These are phyloP conservation scores for Torulaspora microellipsoides DNA, from an alignment of 805 yeast genomes.

Conservation along the genomic window DNA sequence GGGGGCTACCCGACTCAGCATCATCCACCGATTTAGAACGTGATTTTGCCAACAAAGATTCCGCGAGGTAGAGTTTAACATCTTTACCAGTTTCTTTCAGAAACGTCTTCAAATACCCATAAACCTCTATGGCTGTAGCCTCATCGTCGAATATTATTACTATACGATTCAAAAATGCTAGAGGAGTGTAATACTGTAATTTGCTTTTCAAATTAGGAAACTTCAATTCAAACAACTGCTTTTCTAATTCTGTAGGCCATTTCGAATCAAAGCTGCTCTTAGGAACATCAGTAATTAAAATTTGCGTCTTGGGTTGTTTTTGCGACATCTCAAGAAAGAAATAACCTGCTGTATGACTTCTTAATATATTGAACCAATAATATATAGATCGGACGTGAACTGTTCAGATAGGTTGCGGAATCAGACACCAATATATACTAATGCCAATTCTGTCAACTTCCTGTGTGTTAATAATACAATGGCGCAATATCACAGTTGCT, in stretches of 20 bases:
- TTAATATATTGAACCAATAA: too few species aligned
- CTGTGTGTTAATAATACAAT: too few species aligned
- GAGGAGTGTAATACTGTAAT: constrained; percentile 37
- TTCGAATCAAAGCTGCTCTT: constrained; percentile 19
- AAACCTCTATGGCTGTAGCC: constrained; percentile 23
- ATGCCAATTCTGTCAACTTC: too few species aligned
- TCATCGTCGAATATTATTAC: constrained; percentile 36
- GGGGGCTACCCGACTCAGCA: background rate
- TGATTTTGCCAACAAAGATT: constrained; percentile 33
- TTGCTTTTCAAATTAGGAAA: constrained; percentile 24
- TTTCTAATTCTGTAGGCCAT: constrained; percentile 28
- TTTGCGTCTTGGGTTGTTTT: constrained; percentile 25
- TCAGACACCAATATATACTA: too few species aligned
- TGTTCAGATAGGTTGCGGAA: too few species aligned
- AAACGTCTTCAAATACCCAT: constrained; percentile 14
- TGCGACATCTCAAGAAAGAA: too few species aligned
- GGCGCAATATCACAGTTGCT: too few species aligned
- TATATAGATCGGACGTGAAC: too few species aligned
- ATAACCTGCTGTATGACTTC: too few species aligned
- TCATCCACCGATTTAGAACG: constrained; percentile 20
- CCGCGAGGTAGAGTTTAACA: constrained; percentile 33
- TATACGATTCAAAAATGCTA: constrained; percentile 40
- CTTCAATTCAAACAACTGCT: constrained; percentile 19
- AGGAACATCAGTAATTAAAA: constrained; percentile 32
- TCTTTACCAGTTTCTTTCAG: constrained; percentile 13